Base-by-base conservation (phyloP, 495 filamentous ascomycete genomes). In the Neurospora sp. region DNA sequence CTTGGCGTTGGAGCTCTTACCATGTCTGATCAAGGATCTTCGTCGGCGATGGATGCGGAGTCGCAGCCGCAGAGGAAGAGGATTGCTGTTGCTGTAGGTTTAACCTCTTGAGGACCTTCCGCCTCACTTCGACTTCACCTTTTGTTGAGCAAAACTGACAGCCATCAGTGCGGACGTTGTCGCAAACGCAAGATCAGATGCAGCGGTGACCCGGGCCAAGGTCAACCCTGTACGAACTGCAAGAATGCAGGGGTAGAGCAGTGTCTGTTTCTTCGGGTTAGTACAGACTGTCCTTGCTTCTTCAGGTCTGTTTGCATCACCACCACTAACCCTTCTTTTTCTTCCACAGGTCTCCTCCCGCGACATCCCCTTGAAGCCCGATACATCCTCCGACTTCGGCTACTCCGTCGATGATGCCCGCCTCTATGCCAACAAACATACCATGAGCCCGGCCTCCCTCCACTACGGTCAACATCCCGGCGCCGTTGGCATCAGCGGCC, bases 161-260 rank as follows among this genome's bases (percentile, higher is more conserved):
- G 4, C 44, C 11, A 48, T 74, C 75, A 98, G 96, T 99, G 96
- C 82, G 88, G 88, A 39, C 90, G 96, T 74, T 99, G 96, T 79
- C 90, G 96, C 70, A 94, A 94, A 81, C 88, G 96, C 71, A 99
- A 99, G 85, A 99, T 99, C 78, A 92, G 93, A 79, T 99, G 96
- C 84, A 97, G 92, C 74, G 96, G 95, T 40, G 94, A 98, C 80
- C 85, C 86, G 6, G 91, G 90, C 37, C 87, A 92, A 78, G 92
- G 90, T 11, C 84, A 84, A 31, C 92, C 92, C 39, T 99, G 96
- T 79, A 82, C 87, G 18, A 97, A 94, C 81, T 99, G 96, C 84
- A 92, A 90, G 75, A 87, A 83, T 74, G 89, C 94, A 71, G 91
- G 91, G 39, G 85, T 86, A 41, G 87, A 90, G 20, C 83, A 84